Percentiles rank a stretch among this genome's conserved stretches.
Evolutionary conservation across 1,284 basidiomycete genomes (phyloP).

Genomic region (Cryptococcus jaspeensis): DNA sequence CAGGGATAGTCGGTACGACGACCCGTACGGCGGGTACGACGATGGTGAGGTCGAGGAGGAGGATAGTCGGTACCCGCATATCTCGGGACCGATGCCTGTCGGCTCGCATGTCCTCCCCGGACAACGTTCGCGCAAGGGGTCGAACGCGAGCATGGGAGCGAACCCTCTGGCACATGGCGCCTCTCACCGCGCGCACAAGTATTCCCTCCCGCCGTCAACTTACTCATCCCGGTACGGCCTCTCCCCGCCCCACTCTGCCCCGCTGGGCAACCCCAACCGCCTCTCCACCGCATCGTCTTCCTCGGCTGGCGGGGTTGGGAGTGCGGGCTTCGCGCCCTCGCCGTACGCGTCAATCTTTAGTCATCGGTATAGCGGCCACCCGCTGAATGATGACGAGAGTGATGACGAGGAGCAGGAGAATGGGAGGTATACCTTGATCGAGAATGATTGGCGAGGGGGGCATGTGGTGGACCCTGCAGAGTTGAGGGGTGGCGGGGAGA

Average conservation of each 20-base stretch:
- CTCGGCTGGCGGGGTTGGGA: not conserved
- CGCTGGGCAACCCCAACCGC: slow-evolving; percentile 17
- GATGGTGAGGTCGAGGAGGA: slow-evolving; percentile 1
- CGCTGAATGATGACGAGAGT: slow-evolving; percentile 34
- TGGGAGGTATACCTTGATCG: slow-evolving; percentile 28
- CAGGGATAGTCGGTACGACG: too few species aligned
- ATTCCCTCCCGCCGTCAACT: slow-evolving; percentile 11
- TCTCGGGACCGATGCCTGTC: slow-evolving; percentile 26
- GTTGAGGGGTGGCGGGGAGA: not conserved
- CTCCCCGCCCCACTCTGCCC: slow-evolving; percentile 26
- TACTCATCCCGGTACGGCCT: slow-evolving; percentile 19
- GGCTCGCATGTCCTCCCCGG: slow-evolving; percentile 13
- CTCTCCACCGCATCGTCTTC: slow-evolving; percentile 20
- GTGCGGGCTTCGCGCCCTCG: slow-evolving; percentile 3
- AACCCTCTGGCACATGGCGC: slow-evolving; percentile 1
- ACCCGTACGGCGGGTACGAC: too few species aligned
- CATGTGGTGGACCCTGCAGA: slow-evolving; percentile 17
- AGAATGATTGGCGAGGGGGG: slow-evolving; percentile 39
- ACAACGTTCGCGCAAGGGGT: slow-evolving; percentile 6
- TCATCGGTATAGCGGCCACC: slow-evolving; percentile 21
- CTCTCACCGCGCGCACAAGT: slow-evolving; percentile 4
- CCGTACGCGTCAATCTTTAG: slow-evolving; percentile 35
- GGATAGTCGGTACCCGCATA: slow-evolving; percentile 21
- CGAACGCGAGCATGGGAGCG: slow-evolving; percentile 1
- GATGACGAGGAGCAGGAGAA: slow-evolving; percentile 32